Base-by-base conservation (phyloP, 345 rosid species). In the Hirschfeldia incana region DNA sequence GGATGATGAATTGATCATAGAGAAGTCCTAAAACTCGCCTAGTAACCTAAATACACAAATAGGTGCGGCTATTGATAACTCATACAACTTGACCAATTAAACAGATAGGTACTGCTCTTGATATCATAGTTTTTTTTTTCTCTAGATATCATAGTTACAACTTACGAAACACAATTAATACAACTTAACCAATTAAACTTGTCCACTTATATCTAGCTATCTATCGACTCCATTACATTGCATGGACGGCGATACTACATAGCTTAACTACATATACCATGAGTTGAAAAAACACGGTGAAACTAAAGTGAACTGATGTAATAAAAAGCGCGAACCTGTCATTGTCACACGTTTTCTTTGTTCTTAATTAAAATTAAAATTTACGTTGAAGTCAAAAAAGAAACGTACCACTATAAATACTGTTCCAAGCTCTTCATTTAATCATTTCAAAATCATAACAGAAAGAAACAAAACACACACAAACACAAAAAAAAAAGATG, bases 331-430 rank as follows among this genome's bases (percentile, higher is more conserved):
- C 58, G 8, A 68, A 7, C 58, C 9, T 70, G 59, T 77, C 71
- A 63, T 70, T 62, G 26, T 78, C 66, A 13, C 72, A 78, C 76
- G 81, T 78, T 78, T 78, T 70, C 15, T 1, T 51, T 46, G 53
- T 63, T 21, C 8, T 29, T 6, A 16, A 9, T 5, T 21, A 4
- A 61, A 61, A 7, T 63, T 2, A 15, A 17, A 53, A 73, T 13
- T 39, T 2, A 42, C 0, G 49, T n/a, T 26, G 57, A 51, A 51
- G 57, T 51, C 21, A 51, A 51, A n/a, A 51, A 8, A 8, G 4
- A 55, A 55, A 44, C 37, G 9, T 9, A 34, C 65, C 70, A 70
- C 58, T 78, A 78, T 78, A 78, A 39, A 72, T 16, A 72, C 63
- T 33, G 0, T 46, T 70, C 30, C 30, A 57, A 0, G 4, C 15